A percentile compares a stretch with the other conserved stretches of the same genome.
These are phyloP conservation scores for Wickerhamiella qilinensis DNA, from an alignment of 805 yeast genomes.

Conservation along the genomic window DNA sequence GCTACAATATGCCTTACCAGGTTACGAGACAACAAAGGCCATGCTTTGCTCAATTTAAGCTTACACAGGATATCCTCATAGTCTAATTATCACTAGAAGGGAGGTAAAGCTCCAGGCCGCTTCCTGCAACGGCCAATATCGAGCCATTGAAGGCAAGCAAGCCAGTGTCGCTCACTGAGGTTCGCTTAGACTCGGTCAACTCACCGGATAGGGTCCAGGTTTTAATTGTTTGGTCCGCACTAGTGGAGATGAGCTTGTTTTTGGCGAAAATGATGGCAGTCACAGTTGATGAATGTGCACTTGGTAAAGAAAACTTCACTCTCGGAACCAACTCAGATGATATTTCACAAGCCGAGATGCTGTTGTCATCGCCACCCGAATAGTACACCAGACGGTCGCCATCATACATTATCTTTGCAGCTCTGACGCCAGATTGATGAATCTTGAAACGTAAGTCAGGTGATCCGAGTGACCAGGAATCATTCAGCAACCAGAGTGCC, in stretches of 20 bases:
- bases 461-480: background rate
- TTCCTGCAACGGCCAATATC: slow-evolving; percentile 8
- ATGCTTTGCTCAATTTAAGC: no score
- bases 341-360: slow-evolving; percentile 32
- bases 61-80: background rate
- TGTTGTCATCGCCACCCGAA: slow-evolving; percentile 93
- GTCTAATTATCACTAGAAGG: background rate
- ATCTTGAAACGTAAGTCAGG: slow-evolving; percentile 26
- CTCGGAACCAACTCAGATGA: slow-evolving; percentile 13
- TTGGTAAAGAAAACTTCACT: slow-evolving; percentile 20
- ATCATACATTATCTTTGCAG: slow-evolving; percentile 25
- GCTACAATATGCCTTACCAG: no score
- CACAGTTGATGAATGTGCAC: slow-evolving; percentile 78
- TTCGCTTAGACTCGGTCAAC: slow-evolving; percentile 32
- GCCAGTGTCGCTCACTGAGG: slow-evolving; percentile 87
- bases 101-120: slow-evolving; percentile 9
- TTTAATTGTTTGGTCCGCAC: slow-evolving; percentile 71
- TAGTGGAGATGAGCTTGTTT: slow-evolving; percentile 33
- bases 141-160: slow-evolving; percentile 27
- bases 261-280: slow-evolving; percentile 37
- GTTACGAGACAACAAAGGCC: no score
- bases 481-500: slow-evolving; percentile 40
- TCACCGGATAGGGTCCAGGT: slow-evolving; percentile 37
- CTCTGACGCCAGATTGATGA: slow-evolving; percentile 78
- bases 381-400: slow-evolving; percentile 23